Conservation (phyloP, 352 stramenopile species). For the Phytophthora ohioensis region DNA sequence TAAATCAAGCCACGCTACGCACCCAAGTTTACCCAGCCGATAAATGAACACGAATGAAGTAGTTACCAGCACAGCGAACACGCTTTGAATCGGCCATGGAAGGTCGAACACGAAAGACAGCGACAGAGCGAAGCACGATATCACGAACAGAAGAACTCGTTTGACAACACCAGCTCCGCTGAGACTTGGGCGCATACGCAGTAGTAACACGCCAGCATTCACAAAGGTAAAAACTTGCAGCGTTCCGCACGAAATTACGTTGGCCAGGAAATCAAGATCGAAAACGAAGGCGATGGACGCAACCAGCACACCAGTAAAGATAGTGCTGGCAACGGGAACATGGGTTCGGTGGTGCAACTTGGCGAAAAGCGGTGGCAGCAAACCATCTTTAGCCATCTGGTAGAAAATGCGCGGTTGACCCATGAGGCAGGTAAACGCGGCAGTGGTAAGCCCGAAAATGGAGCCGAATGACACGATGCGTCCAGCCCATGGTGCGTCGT, state of each 20-base stretch:
- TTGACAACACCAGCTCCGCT: slow-evolving; percentile 51
- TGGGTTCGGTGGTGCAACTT: slow-evolving; percentile 69
- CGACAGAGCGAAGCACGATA: slow-evolving; percentile 66
- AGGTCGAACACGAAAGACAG: slow-evolving; percentile 75
- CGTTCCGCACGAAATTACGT: slow-evolving; percentile 93
- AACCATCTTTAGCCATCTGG: slow-evolving; percentile 90
- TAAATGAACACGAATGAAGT: slow-evolving; percentile 62
- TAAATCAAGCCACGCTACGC: slow-evolving; percentile 8
- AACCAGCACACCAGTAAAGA: slow-evolving; percentile 89
- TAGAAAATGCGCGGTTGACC: slow-evolving; percentile 94
- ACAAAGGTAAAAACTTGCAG: slow-evolving; percentile 95
- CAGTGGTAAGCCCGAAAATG: slow-evolving; percentile 93
- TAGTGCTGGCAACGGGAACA: slow-evolving; percentile 83
- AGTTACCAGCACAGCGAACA: slow-evolving; percentile 44
- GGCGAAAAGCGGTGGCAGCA: slow-evolving; percentile 72
- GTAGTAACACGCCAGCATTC: slow-evolving; percentile 89
- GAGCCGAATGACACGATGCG: slow-evolving; percentile 92
- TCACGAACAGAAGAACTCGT: slow-evolving; percentile 69
- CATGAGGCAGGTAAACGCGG: slow-evolving; percentile 93
- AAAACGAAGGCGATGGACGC: slow-evolving; percentile 88
- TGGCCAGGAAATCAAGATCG: slow-evolving; percentile 91
- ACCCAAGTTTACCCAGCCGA: slow-evolving; percentile 68
- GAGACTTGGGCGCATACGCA: slow-evolving; percentile 68
- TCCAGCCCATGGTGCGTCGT: slow-evolving; percentile 74
- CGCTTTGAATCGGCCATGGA: slow-evolving; percentile 56